Evolutionary conservation across 768 basidiomycete species (phyloP).

Genomic region (Tulasnella sp.): DNA sequence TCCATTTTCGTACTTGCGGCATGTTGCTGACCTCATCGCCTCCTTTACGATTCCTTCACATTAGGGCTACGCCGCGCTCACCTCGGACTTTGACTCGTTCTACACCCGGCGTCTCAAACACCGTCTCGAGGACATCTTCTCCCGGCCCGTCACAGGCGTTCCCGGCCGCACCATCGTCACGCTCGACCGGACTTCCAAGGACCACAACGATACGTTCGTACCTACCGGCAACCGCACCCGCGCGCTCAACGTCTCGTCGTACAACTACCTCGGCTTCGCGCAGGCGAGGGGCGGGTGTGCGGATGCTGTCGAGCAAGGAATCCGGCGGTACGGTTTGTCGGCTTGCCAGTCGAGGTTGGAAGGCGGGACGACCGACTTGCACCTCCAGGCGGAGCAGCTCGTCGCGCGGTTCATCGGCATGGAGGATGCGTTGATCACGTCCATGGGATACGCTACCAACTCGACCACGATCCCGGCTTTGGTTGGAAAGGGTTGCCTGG

Average conservation of each 20-base stretch:
- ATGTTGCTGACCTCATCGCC: not conserved
- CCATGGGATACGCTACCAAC: constrained; percentile 84
- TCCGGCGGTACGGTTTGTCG: constrained; percentile 74
- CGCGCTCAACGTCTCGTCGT: constrained; percentile 92
- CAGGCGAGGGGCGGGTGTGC: constrained; percentile 89
- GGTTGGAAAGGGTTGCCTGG: constrained; percentile 80
- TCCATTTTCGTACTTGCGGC: constrained; percentile 16
- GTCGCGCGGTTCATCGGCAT: constrained; percentile 84
- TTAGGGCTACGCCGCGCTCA: constrained; percentile 92
- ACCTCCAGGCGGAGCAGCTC: constrained; percentile 69
- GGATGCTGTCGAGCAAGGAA: constrained; percentile 80
- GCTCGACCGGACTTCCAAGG: constrained; percentile 73
- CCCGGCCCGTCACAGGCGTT: constrained; percentile 86
- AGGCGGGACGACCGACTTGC: constrained; percentile 80
- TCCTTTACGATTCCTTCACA: too few species aligned
- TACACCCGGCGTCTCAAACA: constrained; percentile 93
- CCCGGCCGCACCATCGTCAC: constrained; percentile 87
- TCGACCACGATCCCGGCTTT: constrained; percentile 89
- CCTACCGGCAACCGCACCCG: constrained; percentile 76
- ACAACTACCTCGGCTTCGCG: constrained; percentile 99
- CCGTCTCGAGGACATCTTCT: constrained; percentile 93
- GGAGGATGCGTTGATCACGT: constrained; percentile 84
- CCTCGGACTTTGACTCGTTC: constrained; percentile 98
- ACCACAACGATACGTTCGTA: constrained; percentile 71
- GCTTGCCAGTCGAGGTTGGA: constrained; percentile 71